Evolutionary conservation across 495 filamentous ascomycete genomes (phyloP), one percentile per base, ranked within the genome.

Genomic region (Xylaria sp.): DNA sequence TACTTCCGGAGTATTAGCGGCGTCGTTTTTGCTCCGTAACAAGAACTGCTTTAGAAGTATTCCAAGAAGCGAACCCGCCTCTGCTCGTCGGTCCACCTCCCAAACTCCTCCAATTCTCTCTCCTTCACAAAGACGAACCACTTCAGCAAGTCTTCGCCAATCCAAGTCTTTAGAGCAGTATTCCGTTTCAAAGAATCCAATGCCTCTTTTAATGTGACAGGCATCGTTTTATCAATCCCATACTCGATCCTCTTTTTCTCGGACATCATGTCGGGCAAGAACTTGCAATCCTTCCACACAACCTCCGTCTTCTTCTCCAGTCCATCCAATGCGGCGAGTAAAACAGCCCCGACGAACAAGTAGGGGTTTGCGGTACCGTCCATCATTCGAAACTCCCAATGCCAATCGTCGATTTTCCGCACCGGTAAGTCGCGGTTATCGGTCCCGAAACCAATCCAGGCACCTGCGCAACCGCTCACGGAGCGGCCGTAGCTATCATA

Each of bases 41-140:
- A n/a, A n/a, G n/a, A n/a, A n/a, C n/a, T n/a, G n/a, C n/a, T n/a
- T 59, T 26, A 59, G 37, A 59, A 59, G 33, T 59, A 59, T n/a
- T 59, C 57, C 37, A 59, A 35, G 57, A 59, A 59, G 29, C 57
- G 57, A 35, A 59, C 6, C 2, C 57, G 26, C 57, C 57, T 35
- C 21, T 59, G 57, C 57, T 59, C 57, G 15, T 59, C 57, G 33
- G 29, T 59, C 57, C 7, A 12, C 33, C 37, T 59, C 12, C 26
- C 31, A 14, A 59, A 59, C 33, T 59, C 57, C 29, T 59, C 57
- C 29, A 40, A 26, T 9, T 59, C 57, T 40, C 37, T 59, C 35
- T 59, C 57, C 57, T 59, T 59, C n/a, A 59, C 57, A 35, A 29
- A 59, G 26, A 59, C 37, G 57, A 59, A 59, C 57, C 57, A 59